phyloP scores from a whole-genome alignment of 768 basidiomycete genomes.

The Pleurotus djamor region DNA sequence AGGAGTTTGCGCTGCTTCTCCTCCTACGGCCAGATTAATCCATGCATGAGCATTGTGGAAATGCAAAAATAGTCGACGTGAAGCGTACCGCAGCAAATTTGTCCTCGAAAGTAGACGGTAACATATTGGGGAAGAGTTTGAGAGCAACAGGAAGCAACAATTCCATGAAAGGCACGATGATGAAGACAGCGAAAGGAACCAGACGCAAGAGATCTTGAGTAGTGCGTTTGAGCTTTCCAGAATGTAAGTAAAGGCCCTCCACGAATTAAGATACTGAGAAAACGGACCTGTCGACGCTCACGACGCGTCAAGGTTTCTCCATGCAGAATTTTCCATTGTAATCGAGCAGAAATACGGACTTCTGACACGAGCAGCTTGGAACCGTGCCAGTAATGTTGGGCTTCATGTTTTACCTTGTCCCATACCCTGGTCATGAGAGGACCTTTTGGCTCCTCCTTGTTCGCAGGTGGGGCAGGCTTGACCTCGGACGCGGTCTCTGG shows the following conservation, averaged over 20 bases:
- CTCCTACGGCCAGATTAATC: conserved; percentile 49
- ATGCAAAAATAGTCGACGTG: not conserved
- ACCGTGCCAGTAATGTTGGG: conserved; percentile 95
- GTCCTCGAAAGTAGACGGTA: conserved; percentile 98
- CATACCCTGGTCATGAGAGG: conserved; percentile 66
- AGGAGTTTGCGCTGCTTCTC: conserved; percentile 97
- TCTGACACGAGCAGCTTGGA: conserved; percentile 93
- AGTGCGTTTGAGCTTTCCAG: conserved; percentile 78
- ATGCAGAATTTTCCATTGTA: conserved; percentile 91
- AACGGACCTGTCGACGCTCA: conserved; percentile 84
- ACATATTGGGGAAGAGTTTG: conserved; percentile 98
- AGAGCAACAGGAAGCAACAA: conserved; percentile 92
- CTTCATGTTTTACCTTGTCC: conserved; percentile 96
- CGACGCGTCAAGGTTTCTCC: conserved; percentile 90
- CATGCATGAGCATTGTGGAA: not conserved
- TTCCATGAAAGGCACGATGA: conserved; percentile 99
- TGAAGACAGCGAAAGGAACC: conserved; percentile 92
- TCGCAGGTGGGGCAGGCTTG: conserved; percentile 36
- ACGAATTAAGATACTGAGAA: not conserved
- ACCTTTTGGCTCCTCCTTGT: conserved; percentile 33
- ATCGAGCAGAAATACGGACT: conserved; percentile 82
- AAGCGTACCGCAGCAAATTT: conserved; percentile 80
- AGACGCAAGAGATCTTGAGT: conserved; percentile 91
- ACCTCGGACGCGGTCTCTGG: conserved; percentile 31
- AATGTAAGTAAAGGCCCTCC: not conserved